Percentiles rank a stretch among this genome's conserved stretches.
Conservation (phyloP, 352 stramenopile species). For the Pythium oligandrum region DNA sequence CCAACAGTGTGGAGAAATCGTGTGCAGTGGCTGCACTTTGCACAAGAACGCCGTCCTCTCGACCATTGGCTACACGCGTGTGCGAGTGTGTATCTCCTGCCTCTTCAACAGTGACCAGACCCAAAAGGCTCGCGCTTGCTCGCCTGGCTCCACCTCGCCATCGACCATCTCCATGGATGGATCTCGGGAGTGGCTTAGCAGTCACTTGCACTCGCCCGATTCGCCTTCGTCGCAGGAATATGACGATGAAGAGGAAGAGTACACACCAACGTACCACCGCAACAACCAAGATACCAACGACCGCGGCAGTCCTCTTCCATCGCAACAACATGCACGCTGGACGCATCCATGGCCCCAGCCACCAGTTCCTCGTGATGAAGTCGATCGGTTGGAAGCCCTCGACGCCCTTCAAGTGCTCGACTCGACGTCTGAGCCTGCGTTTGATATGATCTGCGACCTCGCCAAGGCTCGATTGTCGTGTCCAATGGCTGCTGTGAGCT, state of each 20-base stretch:
- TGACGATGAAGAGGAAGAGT: constrained; percentile 23
- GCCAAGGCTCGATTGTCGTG: constrained; percentile 59
- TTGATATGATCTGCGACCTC: constrained; percentile 78
- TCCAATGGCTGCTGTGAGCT: constrained; percentile 76
- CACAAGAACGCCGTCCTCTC: constrained; percentile 62
- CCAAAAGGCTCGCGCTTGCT: constrained; percentile 1
- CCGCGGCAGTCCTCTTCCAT: constrained; percentile 14
- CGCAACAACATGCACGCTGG: constrained; percentile 30
- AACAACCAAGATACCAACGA: constrained; percentile 25
- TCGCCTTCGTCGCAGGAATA: constrained; percentile 41
- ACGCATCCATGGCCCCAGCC: constrained; percentile 69
- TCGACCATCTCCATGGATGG: constrained; percentile 28
- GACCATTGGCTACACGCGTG: constrained; percentile 46
- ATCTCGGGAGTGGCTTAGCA: constrained; percentile 50
- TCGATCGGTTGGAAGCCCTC: constrained; percentile 42
- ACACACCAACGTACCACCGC: constrained; percentile 8
- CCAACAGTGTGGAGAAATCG: constrained; percentile 64
- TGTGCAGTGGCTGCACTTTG: constrained; percentile 78
- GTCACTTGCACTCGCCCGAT: constrained; percentile 56
- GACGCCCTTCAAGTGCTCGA: constrained; percentile 55
- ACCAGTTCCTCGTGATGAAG: constrained; percentile 49
- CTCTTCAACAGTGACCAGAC: constrained; percentile 38
- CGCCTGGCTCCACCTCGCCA: constrained; percentile 17
- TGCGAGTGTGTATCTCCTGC: constrained; percentile 79
- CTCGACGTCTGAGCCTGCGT: constrained; percentile 48